These are phyloP conservation scores for Alternaria longipes DNA, from an alignment of 2,329 filamentous ascomycete genomes.

Conservation along the genomic window DNA sequence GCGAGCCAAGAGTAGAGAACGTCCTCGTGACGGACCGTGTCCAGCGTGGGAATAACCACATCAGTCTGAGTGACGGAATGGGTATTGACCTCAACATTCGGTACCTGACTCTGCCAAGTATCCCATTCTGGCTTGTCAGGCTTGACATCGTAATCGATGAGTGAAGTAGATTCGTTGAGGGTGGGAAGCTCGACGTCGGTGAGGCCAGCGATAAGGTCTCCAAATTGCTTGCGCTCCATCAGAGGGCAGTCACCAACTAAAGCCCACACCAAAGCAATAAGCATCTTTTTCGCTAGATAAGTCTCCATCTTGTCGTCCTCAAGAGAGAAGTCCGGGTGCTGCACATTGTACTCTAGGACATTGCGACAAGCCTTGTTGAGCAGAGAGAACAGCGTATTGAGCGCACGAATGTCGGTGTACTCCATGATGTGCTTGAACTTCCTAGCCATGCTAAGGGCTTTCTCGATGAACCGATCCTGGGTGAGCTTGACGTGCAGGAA, in stretches of 20 bases:
- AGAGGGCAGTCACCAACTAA: constrained; percentile 95
- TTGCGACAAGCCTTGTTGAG: constrained; percentile 93
- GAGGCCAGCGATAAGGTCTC: constrained; percentile 81
- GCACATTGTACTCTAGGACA: constrained; percentile 93
- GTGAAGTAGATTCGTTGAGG: constrained; percentile 78
- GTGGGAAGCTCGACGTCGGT: constrained; percentile 87
- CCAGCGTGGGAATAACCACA: constrained; percentile 95
- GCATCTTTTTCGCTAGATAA: constrained; percentile 91
- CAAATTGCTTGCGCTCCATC: constrained; percentile 85
- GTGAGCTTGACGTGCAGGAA: constrained; percentile 79
- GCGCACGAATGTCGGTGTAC: constrained; percentile 87
- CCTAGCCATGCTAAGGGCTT: constrained; percentile 78
- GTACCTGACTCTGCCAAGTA: constrained; percentile 94
- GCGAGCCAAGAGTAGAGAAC: constrained; percentile 99
- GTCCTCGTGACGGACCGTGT: constrained; percentile 97
- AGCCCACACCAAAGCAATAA: constrained; percentile 93
- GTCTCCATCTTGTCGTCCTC: constrained; percentile 89
- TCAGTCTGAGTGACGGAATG: constrained; percentile 98
- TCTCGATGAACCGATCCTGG: constrained; percentile 80
- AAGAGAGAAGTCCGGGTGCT: constrained; percentile 92
- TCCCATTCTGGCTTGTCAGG: constrained; percentile 89
- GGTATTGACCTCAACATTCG: constrained; percentile 94
- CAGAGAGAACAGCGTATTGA: constrained; percentile 93
- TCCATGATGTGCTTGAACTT: constrained; percentile 97
- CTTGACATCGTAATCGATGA: constrained; percentile 95